Evolutionary conservation across 176 grass and related monocot species (phyloP), one percentile per base, ranked within the genome.

Genomic region (Luzula sylvatica): DNA sequence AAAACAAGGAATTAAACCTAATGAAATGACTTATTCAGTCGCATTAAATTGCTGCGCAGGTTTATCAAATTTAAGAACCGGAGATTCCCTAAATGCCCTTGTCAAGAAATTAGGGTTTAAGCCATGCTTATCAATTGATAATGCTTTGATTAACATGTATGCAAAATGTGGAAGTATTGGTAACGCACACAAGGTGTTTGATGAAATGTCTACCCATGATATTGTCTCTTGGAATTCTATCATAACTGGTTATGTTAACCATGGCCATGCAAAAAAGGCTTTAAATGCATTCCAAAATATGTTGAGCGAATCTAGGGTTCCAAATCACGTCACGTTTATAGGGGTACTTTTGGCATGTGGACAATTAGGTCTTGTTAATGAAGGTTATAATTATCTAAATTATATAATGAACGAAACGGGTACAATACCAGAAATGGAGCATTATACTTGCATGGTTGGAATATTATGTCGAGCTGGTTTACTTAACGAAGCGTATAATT

Each of bases 141-240:
- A 85, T 64, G 72, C 81, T 53, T 78, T 92, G 35, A 54, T 92
- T 69, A 86, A 92, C 77, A 86, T 86, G 81, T 86, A 92, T 50
- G 65, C 76, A 59, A 92, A 92, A 67, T 81, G 87, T 64, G 81
- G 76, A 15, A 81, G 77, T 47, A 75, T 92, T 20, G 50, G 71
- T 12, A 66, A 92, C 59, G 73, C 77, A 45, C 16, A 60, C 7
- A 78, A 52, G 68, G 23, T 66, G 53, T 92, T 92, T 56, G 23
- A 55, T 58, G 67, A 43, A 43, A 81, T 92, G 81, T 50, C 48
- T 63, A 46, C 18, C 40, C 50, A 3, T 53, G 81, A 82, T 21
- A 65, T 82, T 8, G 38, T 92, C 13, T 86, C 81, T 65, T 86
- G 87, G 87, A 92, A 92, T 71, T 70, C 76, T 13, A 75, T 92